Evolutionary conservation across 2,329 filamentous ascomycete species (phyloP).

Genomic region (Aureobasidium mangrovei): DNA sequence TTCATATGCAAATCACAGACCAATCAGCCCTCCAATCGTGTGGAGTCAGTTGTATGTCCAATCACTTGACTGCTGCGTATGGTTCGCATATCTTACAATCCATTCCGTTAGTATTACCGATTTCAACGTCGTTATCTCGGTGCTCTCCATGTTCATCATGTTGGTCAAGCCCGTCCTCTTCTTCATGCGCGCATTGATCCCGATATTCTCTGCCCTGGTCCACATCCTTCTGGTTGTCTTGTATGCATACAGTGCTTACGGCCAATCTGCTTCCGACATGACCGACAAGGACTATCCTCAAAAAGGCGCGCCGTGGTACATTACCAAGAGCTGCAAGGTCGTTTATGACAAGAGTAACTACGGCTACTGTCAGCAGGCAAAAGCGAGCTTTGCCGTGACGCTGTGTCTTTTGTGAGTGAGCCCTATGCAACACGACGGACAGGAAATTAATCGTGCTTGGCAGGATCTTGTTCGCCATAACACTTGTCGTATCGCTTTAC

Average conservation of each 20-base stretch:
- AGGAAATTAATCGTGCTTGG: background rate
- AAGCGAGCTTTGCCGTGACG: constrained; percentile 56
- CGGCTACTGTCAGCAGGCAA: constrained; percentile 57
- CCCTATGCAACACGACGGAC: constrained; percentile 6
- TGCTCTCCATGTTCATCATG: constrained; percentile 67
- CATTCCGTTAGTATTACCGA: constrained; percentile 53
- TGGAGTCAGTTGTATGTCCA: constrained; percentile 62
- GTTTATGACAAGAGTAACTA: constrained; percentile 37
- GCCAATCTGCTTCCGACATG: constrained; percentile 65
- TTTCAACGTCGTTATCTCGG: constrained; percentile 67
- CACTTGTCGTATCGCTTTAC: constrained; percentile 52
- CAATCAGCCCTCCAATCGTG: constrained; percentile 55
- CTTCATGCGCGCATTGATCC: constrained; percentile 62
- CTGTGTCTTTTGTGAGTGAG: constrained; percentile 58
- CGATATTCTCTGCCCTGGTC: constrained; percentile 52
- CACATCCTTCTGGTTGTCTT: constrained; percentile 51
- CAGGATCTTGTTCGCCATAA: constrained; percentile 53
- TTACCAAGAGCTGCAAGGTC: constrained; percentile 58
- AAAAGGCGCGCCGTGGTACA: constrained; percentile 62
- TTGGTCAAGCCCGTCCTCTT: constrained; percentile 60
- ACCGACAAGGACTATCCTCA: constrained; percentile 56
- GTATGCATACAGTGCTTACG: constrained; percentile 58
- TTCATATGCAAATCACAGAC: constrained; percentile 61
- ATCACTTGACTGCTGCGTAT: background rate
- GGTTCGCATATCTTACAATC: too few species aligned